Conservation (phyloP, 768 basidiomycete species). For the Phaffia australis region DNA sequence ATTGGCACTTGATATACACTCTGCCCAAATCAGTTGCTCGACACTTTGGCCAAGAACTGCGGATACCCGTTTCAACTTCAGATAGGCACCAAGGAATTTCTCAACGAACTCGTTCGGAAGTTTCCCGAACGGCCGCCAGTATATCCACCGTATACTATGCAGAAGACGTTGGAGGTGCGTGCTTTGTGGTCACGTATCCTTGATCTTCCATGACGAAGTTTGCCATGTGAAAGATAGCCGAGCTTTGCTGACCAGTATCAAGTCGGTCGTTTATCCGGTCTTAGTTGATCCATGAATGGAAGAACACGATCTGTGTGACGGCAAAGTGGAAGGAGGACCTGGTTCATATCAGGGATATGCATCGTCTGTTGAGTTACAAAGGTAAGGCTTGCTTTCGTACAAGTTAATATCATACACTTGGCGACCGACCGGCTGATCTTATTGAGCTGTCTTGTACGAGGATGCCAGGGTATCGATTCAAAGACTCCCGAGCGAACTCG, state of each 20-base stretch:
- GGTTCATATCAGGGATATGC: slow-evolving; percentile 96
- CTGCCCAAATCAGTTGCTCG: slow-evolving; percentile 47
- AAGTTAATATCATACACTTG: neutral
- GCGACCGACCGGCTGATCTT: neutral
- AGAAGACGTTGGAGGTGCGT: slow-evolving; percentile 63
- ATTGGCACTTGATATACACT: neutral
- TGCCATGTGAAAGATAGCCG: neutral
- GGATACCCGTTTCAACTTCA: slow-evolving; percentile 97
- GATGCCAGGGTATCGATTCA: slow-evolving; percentile 42
- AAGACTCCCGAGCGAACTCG: slow-evolving; percentile 37
- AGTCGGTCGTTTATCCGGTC: neutral
- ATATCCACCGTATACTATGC: slow-evolving; percentile 90
- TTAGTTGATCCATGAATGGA: slow-evolving; percentile 76
- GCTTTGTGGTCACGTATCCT: neutral
- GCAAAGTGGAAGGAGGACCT: slow-evolving; percentile 93
- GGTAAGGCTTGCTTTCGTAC: slow-evolving; percentile 40
- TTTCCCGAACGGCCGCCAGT: slow-evolving; percentile 97
- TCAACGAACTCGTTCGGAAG: slow-evolving; percentile 93
- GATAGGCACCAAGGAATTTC: slow-evolving; percentile 90
- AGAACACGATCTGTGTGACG: slow-evolving; percentile 76
- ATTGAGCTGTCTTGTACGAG: neutral
- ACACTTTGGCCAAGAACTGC: slow-evolving; percentile 86
- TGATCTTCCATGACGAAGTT: neutral
- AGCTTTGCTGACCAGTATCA: neutral
- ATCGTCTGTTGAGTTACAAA: slow-evolving; percentile 83